A percentile compares a stretch with the other conserved stretches of the same genome.
phyloP scores from a whole-genome alignment of 78 protist species.

The Dictyostelium brefeldianum region DNA sequence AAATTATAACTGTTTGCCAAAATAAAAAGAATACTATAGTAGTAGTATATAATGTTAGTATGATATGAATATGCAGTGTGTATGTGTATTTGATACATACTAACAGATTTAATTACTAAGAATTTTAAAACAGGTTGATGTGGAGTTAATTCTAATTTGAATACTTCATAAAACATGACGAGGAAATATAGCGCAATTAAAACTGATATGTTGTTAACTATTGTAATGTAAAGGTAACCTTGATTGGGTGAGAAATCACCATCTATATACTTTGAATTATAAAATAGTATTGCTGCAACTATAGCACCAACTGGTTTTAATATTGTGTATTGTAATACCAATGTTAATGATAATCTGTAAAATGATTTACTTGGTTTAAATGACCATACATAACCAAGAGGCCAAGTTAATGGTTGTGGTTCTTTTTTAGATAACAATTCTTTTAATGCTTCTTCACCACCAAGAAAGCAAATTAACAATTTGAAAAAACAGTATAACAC shows the following conservation, averaged over 20 bases:
- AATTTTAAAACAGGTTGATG: slow-evolving; percentile 35
- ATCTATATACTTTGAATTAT: not conserved
- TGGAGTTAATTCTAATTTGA: slow-evolving; percentile 21
- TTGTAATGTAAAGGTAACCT: slow-evolving; percentile 26
- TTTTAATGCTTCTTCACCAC: slow-evolving; percentile 42
- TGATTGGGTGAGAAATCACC: not conserved
- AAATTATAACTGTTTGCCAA: slow-evolving; percentile 50
- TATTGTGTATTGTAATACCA: slow-evolving; percentile 19
- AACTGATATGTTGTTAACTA: slow-evolving; percentile 42
- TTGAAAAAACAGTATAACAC: slow-evolving; percentile 47
- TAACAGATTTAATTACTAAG: slow-evolving; percentile 25
- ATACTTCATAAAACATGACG: slow-evolving; percentile 51
- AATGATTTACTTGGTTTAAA: slow-evolving; percentile 5
- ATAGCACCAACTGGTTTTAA: slow-evolving; percentile 24
- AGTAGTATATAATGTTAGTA: no score
- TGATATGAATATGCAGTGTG: not conserved
- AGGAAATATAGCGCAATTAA: slow-evolving; percentile 32
- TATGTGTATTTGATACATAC: no score
- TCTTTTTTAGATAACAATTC: not conserved
- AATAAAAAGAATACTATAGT: slow-evolving; percentile 3
- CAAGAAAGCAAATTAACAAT: slow-evolving; percentile 6
- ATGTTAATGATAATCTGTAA: not conserved
- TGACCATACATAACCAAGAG: not conserved
- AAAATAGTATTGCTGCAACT: not conserved
- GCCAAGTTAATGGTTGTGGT: slow-evolving; percentile 9